Percentiles rank a stretch among this genome's conserved stretches.
Evolutionary conservation across 371 early-diverging fungal species (phyloP).

Genomic region (Mycotypha africana): DNA sequence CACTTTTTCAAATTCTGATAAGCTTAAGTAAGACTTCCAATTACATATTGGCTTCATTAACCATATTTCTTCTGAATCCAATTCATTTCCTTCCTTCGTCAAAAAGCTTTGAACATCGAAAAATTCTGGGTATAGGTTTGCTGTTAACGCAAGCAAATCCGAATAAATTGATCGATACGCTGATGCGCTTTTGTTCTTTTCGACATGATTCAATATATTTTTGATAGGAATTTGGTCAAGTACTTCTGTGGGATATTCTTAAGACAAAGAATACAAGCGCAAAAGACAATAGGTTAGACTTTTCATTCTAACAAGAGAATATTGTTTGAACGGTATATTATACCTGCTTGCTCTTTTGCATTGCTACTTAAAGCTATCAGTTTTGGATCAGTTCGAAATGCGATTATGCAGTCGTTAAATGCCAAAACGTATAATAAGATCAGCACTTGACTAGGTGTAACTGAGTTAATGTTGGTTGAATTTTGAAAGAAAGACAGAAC

Average conservation of each 20-base stretch:
- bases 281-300: background rate
- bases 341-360: conserved; percentile 18
- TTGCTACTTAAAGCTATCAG: conserved; percentile 9
- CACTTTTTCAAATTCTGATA: background rate
- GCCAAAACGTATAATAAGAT: conserved; percentile 34
- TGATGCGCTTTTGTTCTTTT: conserved; percentile 17
- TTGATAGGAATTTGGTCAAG: conserved; percentile 36
- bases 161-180: conserved; percentile 39
- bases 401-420: conserved; percentile 35
- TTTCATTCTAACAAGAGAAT: no score
- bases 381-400: conserved; percentile 28
- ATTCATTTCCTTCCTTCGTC: conserved; percentile 34
- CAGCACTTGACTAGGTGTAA: conserved; percentile 34
- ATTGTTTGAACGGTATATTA: background rate
- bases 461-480: conserved; percentile 1
- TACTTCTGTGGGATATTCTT: conserved; percentile 31
- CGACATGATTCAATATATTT: conserved; percentile 34
- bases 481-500: conserved; percentile 22
- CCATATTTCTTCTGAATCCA: no score
- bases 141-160: conserved; percentile 35
- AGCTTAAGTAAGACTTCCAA: conserved; percentile 1
- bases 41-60: background rate
- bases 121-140: conserved; percentile 44
- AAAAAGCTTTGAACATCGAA: conserved; percentile 42
- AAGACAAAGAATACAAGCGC: background rate